phyloP scores from a whole-genome alignment of 2,329 filamentous ascomycete genomes.

The Fonsecaea pedrosoi region DNA sequence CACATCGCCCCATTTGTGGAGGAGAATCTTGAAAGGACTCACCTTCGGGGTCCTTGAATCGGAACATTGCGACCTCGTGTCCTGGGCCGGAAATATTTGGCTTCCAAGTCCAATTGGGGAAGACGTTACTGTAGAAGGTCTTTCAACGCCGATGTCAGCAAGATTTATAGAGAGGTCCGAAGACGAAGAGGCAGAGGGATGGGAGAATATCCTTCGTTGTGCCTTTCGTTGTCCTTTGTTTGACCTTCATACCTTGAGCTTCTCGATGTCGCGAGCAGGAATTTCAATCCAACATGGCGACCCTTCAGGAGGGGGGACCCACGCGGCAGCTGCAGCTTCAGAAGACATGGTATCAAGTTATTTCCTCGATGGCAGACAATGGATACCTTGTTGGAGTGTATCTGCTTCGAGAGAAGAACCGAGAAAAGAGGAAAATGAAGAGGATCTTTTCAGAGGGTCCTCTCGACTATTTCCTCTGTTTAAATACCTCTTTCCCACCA shows the following conservation, averaged over 20 bases:
- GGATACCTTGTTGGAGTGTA: not conserved
- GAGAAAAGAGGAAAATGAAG: not conserved
- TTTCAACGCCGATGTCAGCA: not conserved
- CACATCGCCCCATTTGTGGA: not conserved
- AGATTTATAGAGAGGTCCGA: not conserved
- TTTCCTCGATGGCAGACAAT: not conserved
- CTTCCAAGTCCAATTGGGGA: not conserved
- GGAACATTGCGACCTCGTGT: not conserved
- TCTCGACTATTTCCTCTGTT: no score
- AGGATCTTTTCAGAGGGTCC: not conserved
- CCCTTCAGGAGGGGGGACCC: not conserved
- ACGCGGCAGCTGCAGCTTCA: not conserved
- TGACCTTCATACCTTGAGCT: not conserved
- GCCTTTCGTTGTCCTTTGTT: not conserved
- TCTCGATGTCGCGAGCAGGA: not conserved
- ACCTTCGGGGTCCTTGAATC: not conserved
- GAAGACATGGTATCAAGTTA: not conserved
- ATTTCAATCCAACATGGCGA: not conserved
- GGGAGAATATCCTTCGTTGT: no score
- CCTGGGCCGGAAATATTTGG: not conserved
- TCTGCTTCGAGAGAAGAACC: not conserved
- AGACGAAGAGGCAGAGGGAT: not conserved
- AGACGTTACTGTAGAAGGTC: not conserved
- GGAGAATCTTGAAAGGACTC: not conserved
- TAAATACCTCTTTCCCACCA: no score